A percentile compares a stretch with the other conserved stretches of the same genome.
These are phyloP conservation scores for Salix exigua DNA, from an alignment of 345 rosid species.

Conservation along the genomic window DNA sequence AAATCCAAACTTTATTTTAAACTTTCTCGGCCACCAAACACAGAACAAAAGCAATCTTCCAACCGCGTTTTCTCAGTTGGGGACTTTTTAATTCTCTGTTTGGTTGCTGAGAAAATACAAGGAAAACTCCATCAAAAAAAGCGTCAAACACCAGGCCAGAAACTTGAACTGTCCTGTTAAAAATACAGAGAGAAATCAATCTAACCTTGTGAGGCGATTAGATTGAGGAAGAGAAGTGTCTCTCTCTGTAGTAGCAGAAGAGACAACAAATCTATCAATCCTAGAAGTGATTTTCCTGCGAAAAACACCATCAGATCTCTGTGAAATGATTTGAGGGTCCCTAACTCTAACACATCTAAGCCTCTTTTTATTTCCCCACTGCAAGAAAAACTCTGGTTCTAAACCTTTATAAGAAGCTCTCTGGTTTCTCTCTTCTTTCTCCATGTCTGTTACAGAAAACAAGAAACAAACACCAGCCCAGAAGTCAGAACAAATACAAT, in stretches of 20 bases:
- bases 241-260: slow-evolving; percentile 27
- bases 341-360: slow-evolving; percentile 72
- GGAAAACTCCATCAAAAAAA: neutral
- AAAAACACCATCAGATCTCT: slow-evolving; percentile 42
- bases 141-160: neutral
- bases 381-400: slow-evolving; percentile 52
- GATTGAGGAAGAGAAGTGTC: slow-evolving; percentile 40
- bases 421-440: slow-evolving; percentile 45
- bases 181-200: neutral
- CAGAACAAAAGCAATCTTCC: neutral
- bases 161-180: neutral
- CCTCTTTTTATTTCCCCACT: slow-evolving; percentile 76
- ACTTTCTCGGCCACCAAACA: slow-evolving; percentile 17
- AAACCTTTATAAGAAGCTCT: slow-evolving; percentile 33
- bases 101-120: slow-evolving; percentile 21
- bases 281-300: slow-evolving; percentile 47
- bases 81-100: slow-evolving; percentile 12
- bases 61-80: slow-evolving; percentile 9
- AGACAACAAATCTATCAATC: slow-evolving; percentile 35
- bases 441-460: slow-evolving; percentile 29
- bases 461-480: slow-evolving; percentile 1
- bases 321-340: slow-evolving; percentile 45
- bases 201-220: slow-evolving; percentile 51
- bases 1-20: neutral
- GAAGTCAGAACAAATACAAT: slow-evolving; percentile 1